Base-by-base conservation (phyloP, 2,329 filamentous ascomycete species). In the Exophiala xenobiotica region DNA sequence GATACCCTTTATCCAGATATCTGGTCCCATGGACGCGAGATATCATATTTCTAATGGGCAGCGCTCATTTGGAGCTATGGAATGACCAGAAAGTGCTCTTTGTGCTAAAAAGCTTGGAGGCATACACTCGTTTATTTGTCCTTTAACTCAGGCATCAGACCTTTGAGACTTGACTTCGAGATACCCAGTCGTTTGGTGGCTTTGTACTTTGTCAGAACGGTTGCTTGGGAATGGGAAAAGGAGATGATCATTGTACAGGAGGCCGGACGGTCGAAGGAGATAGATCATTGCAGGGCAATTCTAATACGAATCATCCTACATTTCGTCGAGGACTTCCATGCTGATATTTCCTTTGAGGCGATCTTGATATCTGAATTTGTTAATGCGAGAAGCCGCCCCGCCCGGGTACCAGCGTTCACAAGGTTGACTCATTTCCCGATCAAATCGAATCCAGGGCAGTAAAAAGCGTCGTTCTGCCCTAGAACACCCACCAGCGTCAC, bases 71-170 rank as follows among this genome's bases (percentile, higher is more conserved):
- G 23, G 7, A 11, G 41, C 46, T 42, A 40, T 42, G 23, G 35
- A 11, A 20, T 20, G 38, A 38, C 40, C 29, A 9, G 11, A 18
- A 12, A 14, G 2, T n/a, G 18, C 19, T 49, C 37, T 49, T 49
- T 29, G 22, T 27, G 18, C 20, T 33, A 48, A 39, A 46, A 46
- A 27, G 22, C 16, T 46, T 46, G 51, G 33, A 39, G 46, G 33
- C 26, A 40, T 46, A 27, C 51, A 38, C 26, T 46, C 51, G 31
- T 50, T 53, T 46, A 14, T 33, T 8, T 43, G 26, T 14, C 11
- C 38, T 26, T 40, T 38, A 41, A 37, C 46, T 50, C 46, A 42
- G 51, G 51, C 40, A 46, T 41, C 39, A 42, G 46, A 49, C 51
- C 51, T 46, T 35, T 16, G 31, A 35, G 12, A 35, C 4, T 8